Conservation (phyloP, 768 basidiomycete genomes). For the Russula sp. region DNA sequence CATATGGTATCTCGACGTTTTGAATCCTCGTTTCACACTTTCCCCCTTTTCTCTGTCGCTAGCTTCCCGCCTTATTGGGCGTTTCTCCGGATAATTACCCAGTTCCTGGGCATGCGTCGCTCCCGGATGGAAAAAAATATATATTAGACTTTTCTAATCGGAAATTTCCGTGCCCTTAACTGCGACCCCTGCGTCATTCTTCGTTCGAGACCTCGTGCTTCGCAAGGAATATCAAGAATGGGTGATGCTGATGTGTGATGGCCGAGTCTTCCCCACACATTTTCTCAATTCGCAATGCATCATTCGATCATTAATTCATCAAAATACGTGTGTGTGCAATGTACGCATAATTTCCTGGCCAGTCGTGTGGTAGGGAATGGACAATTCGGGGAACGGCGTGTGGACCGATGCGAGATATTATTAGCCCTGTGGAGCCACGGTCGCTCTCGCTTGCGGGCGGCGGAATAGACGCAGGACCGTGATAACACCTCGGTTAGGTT, state of each 20-base stretch:
- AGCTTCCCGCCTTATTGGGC: no score
- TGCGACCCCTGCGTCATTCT: background rate
- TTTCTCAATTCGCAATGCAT: background rate
- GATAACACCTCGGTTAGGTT: slow-evolving; percentile 64
- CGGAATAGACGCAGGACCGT: slow-evolving; percentile 52
- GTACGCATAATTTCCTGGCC: background rate
- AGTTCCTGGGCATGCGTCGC: no score
- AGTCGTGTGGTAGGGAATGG: background rate
- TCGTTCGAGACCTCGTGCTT: background rate
- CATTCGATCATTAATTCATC: background rate
- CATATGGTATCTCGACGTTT: no score
- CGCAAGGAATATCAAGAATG: background rate
- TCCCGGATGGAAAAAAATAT: no score
- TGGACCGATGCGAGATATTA: background rate
- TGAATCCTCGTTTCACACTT: no score
- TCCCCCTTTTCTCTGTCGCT: no score
- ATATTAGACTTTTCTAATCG: no score
- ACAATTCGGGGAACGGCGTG: background rate
- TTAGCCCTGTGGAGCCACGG: background rate
- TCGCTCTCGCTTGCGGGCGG: background rate
- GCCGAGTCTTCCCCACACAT: background rate
- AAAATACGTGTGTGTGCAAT: background rate
- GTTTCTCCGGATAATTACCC: no score
- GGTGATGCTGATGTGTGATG: slow-evolving; percentile 1
- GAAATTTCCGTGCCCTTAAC: background rate